Conservation (phyloP, 2,329 filamentous ascomycete species). For the Colletotrichum costaricense region DNA sequence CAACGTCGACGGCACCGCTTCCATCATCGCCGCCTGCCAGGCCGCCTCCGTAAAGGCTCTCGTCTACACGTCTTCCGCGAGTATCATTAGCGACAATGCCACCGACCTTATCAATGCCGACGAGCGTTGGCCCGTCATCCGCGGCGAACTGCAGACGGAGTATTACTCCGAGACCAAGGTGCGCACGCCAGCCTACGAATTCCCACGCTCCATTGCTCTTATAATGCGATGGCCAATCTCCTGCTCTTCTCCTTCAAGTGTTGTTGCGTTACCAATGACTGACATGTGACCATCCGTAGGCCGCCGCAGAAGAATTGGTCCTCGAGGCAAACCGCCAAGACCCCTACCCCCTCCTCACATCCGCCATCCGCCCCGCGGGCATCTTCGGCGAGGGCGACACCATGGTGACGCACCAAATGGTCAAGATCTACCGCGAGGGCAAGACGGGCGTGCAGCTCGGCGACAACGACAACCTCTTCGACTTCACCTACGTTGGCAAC, state of each 20-base stretch:
- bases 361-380: constrained; percentile 84
- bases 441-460: constrained; percentile 86
- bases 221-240: not conserved
- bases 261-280: not conserved
- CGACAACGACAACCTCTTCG: constrained; percentile 71
- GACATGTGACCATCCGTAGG: constrained; percentile 52
- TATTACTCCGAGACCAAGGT: constrained; percentile 95
- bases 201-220: not conserved
- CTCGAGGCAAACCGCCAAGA: constrained; percentile 77
- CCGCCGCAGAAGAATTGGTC: constrained; percentile 84
- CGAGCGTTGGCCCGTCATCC: constrained; percentile 83
- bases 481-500: constrained; percentile 74
- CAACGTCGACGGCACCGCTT: constrained; percentile 87
- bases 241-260: not conserved
- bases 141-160: constrained; percentile 76
- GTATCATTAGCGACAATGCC: constrained; percentile 85
- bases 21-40: constrained; percentile 80
- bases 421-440: constrained; percentile 75
- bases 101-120: constrained; percentile 85
- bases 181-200: not conserved
- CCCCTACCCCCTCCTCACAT: constrained; percentile 73
- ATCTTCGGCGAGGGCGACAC: constrained; percentile 93
- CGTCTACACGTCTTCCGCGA: constrained; percentile 92
- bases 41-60: constrained; percentile 80
- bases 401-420: constrained; percentile 78